These are phyloP conservation scores for Holtermannia corniformis DNA, from an alignment of 768 basidiomycete species.

Conservation along the genomic window DNA sequence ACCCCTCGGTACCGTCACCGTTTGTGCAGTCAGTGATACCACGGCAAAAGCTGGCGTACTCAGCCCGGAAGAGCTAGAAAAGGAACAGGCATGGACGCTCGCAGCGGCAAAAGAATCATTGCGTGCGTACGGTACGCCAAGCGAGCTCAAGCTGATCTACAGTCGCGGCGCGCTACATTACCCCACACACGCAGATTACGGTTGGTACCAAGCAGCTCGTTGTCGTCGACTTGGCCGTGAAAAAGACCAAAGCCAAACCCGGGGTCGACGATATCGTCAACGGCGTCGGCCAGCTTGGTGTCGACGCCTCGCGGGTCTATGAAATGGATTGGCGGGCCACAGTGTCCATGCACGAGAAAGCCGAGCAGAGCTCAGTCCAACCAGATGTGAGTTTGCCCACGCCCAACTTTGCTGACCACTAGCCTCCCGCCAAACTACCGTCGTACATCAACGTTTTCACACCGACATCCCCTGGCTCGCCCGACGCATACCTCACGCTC, in stretches of 20 bases:
- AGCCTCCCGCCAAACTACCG: slow-evolving; percentile 14
- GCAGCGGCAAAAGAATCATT: not conserved
- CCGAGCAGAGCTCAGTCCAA: not conserved
- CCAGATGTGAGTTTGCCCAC: not conserved
- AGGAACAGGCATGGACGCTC: not conserved
- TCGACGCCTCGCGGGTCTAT: slow-evolving; percentile 8
- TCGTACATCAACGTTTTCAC: slow-evolving; percentile 41
- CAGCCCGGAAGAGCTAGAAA: not conserved
- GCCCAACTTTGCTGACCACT: not conserved
- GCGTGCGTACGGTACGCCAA: not conserved
- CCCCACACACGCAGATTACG: not conserved
- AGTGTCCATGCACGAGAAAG: slow-evolving; percentile 6
- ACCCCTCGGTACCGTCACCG: not conserved
- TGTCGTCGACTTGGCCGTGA: slow-evolving; percentile 7
- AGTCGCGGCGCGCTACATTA: not conserved
- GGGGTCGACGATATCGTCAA: slow-evolving; percentile 7
- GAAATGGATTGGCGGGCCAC: slow-evolving; percentile 27
- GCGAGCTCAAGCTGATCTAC: slow-evolving; percentile 6
- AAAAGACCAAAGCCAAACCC: not conserved
- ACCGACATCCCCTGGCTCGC: slow-evolving; percentile 20
- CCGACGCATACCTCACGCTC: slow-evolving; percentile 61
- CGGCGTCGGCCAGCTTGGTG: slow-evolving; percentile 8
- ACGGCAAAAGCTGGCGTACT: not conserved
- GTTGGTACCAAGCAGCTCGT: slow-evolving; percentile 4
- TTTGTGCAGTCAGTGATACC: not conserved